Base-by-base conservation (phyloP, 75 land plant genomes). In the Picea sitchensis region DNA sequence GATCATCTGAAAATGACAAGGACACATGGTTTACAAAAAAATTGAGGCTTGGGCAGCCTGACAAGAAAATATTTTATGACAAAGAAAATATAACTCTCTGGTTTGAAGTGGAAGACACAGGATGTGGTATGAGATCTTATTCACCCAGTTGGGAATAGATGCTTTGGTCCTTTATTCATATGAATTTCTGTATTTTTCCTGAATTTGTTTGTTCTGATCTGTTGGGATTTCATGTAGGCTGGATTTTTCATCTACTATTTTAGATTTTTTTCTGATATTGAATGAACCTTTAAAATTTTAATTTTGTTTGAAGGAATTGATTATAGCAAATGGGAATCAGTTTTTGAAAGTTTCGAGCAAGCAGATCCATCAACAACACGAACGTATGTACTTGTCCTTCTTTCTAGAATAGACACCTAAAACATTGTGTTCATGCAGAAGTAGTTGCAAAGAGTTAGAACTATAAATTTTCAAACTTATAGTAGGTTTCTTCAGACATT, bases 101-200 rank as follows among this genome's bases (percentile, higher is more conserved):
- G 84, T 94, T 94, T 85, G 96, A 94, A 85, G 89, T 94, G 77
- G 96, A 94, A 59, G 96, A 94, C 81, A 90, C 96, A 18, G 96
- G 96, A 65, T 90, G 92, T 78, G 94, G 94, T 92, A 84, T 58
- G 87, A 0, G 62, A 17, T 60, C 62, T 60, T 18, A 5, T 60
- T 18, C 62, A 60, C 6, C 62, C 5, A 18, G n/a, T 60, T 18
- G 62, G 21, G n/a, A 60, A 60, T 60, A 60, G 18, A 60, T 60
- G 21, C 62, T 17, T 60, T n/a, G n/a, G n/a, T 59, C 20, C 62
- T 18, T 60, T 5, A 18, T 20, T 7, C 18, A 18, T 60, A 60
- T 20, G 18, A n/a, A 60, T 60, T 60, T 60, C n/a, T 60, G 1
- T 60, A 18, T n/a, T n/a, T 20, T 60, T 60, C 3, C 21, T 60